Base-by-base conservation (phyloP, 2,329 filamentous ascomycete genomes). In the Fusarium sp. region DNA sequence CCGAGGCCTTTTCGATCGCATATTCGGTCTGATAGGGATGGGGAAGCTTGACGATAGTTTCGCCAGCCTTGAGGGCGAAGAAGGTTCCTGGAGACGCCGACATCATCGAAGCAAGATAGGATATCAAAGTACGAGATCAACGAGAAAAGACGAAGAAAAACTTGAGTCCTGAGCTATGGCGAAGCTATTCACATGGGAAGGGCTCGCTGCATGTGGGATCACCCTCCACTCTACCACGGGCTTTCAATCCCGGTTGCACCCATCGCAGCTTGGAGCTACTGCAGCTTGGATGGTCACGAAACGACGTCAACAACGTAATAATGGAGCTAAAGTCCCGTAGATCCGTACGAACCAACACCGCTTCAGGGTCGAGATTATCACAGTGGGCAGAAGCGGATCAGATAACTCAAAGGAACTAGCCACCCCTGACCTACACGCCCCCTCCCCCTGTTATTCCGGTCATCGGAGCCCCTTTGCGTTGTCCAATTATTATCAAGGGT, bases 11-110 rank as follows among this genome's bases (percentile, higher is more conserved):
- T 49, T 74, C 72, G 38, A 83, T 67, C 8, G 74, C 68, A 70
- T 82, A 83, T 49, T 81, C 76, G 34, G 78, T 78, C 36, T 78
- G 76, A 70, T 83, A 83, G 3, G 81, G 81, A 64, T 83, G 79
- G 51, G 81, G 81, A 32, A 83, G 80, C 74, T 79, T 80, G 66
- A 83, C 69, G 52, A 81, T 67, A 22, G 74, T 75, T 65, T 81
- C 77, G 53, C 74, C 70, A 24, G 72, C 58, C 48, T 65, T 46
- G 43, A 68, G 41, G 39, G 66, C 56, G 13, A 68, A 67, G 39
- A 71, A 69, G n/a, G 64, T 41, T 53, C 51, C 36, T 7, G 48
- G 24, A 35, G 56, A 43, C 25, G 61, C 53, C 34, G 65, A 53
- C 69, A 71, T 71, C 53, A 36, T 52, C 42, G 26, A 24, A 32